Conservation (phyloP, 2,329 filamentous ascomycete genomes). For the Bipolaris gigantea region DNA sequence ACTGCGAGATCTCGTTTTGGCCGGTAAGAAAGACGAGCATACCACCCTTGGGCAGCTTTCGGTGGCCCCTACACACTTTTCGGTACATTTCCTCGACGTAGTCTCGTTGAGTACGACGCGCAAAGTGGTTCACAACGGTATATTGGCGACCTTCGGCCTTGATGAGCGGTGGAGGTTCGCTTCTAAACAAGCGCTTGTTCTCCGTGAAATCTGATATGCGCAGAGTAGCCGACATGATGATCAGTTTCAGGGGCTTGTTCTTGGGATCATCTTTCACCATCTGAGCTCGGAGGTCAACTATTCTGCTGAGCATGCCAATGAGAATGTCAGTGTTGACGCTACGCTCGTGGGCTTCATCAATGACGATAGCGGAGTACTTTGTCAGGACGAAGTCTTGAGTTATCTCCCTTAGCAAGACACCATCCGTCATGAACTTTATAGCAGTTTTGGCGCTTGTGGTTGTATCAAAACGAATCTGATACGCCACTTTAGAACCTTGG, state of each 20-base stretch:
- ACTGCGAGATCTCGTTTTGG: slow-evolving; percentile 82
- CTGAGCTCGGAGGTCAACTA: slow-evolving; percentile 79
- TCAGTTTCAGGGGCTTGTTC: slow-evolving; percentile 77
- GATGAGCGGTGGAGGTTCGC: slow-evolving; percentile 74
- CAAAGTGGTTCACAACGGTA: slow-evolving; percentile 86
- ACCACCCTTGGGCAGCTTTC: slow-evolving; percentile 84
- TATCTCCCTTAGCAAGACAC: slow-evolving; percentile 89
- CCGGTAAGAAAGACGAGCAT: slow-evolving; percentile 95
- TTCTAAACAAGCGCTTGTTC: slow-evolving; percentile 77
- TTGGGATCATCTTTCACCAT: slow-evolving; percentile 72
- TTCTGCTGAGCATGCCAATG: slow-evolving; percentile 94
- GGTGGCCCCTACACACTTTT: slow-evolving; percentile 85
- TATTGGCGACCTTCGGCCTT: slow-evolving; percentile 91
- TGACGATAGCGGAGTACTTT: slow-evolving; percentile 91
- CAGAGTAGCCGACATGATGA: slow-evolving; percentile 98
- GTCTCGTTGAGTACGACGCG: slow-evolving; percentile 77
- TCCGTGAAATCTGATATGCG: slow-evolving; percentile 87
- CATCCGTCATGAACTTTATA: slow-evolving; percentile 99
- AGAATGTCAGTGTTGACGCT: slow-evolving; percentile 97
- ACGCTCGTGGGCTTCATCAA: slow-evolving; percentile 96
- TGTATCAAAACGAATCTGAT: slow-evolving; percentile 91
- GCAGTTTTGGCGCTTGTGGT: slow-evolving; percentile 78
- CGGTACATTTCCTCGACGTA: slow-evolving; percentile 88
- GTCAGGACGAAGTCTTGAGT: slow-evolving; percentile 82
- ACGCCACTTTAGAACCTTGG: slow-evolving; percentile 76